Percentiles rank a stretch among this genome's conserved stretches.
Conservation (phyloP, 2,329 filamentous ascomycete genomes). For the Cladosporium sp. region DNA sequence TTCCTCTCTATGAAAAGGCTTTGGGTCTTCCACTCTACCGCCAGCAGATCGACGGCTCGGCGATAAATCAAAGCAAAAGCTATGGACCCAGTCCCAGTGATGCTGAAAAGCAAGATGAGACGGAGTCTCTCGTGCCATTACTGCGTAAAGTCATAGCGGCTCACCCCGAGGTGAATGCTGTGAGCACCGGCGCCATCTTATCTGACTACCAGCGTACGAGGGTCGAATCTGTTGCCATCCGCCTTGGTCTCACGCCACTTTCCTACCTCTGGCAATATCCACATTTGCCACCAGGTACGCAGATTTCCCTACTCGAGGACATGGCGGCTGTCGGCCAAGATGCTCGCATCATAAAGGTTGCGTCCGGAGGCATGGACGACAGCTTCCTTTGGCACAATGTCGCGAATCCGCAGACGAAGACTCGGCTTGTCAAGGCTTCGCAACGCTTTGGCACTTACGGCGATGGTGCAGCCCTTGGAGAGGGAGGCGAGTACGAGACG, state of each 20-base stretch:
- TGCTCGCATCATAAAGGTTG: constrained; percentile 91
- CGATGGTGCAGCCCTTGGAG: constrained; percentile 73
- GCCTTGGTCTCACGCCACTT: constrained; percentile 76
- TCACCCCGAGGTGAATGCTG: constrained; percentile 78
- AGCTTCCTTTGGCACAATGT: constrained; percentile 77
- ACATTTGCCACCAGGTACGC: constrained; percentile 54
- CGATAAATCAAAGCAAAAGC: constrained; percentile 66
- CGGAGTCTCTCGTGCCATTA: constrained; percentile 77
- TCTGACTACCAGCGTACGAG: constrained; percentile 94
- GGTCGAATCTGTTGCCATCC: constrained; percentile 85
- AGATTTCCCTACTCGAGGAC: constrained; percentile 63
- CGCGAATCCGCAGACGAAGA: constrained; percentile 49
- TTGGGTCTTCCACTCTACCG: constrained; percentile 82
- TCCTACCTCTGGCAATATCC: constrained; percentile 94
- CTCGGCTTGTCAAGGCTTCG: constrained; percentile 52
- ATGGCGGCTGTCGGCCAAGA: constrained; percentile 77
- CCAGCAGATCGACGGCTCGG: constrained; percentile 66
- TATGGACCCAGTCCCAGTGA: constrained; percentile 48
- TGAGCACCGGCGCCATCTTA: constrained; percentile 87
- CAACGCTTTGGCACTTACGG: constrained; percentile 62
- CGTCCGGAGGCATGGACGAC: constrained; percentile 82
- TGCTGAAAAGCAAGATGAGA: constrained; percentile 63
- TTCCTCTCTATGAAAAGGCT: constrained; percentile 77
- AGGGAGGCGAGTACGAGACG: constrained; percentile 96
- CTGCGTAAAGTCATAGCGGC: constrained; percentile 60